These are phyloP conservation scores for Isatis tinctoria DNA, from an alignment of 345 rosid genomes.

Conservation along the genomic window DNA sequence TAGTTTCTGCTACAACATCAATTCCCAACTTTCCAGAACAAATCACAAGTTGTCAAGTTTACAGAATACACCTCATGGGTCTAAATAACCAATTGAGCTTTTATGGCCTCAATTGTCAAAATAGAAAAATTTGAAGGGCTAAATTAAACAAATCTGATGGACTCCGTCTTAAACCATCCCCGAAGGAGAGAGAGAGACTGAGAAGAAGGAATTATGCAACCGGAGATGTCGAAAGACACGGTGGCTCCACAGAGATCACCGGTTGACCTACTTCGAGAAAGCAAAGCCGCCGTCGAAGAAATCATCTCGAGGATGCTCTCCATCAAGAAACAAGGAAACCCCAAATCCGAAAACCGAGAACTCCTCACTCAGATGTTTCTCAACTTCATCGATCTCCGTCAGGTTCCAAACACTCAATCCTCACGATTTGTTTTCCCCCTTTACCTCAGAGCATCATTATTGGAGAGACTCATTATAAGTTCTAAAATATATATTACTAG, in stretches of 20 bases:
- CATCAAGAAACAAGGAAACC: slow-evolving; percentile 44
- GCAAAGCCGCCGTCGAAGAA: slow-evolving; percentile 62
- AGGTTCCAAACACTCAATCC: slow-evolving; percentile 36
- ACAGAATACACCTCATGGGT: background rate
- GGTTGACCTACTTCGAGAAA: slow-evolving; percentile 53
- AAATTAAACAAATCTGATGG: background rate
- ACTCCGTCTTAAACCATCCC: background rate
- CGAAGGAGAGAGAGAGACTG: background rate
- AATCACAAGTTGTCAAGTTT: background rate
- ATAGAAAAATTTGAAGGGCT: background rate
- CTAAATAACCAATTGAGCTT: background rate
- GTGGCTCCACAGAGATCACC: slow-evolving; percentile 42
- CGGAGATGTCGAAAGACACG: slow-evolving; percentile 15
- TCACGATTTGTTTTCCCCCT: background rate
- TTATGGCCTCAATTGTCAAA: background rate
- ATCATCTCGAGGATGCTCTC: slow-evolving; percentile 61
- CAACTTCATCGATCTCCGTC: slow-evolving; percentile 77
- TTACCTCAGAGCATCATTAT: background rate
- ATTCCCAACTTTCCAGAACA: background rate
- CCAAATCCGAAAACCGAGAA: slow-evolving; percentile 68
- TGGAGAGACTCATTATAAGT: no score
- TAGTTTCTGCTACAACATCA: no score
- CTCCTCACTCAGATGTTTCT: slow-evolving; percentile 79
- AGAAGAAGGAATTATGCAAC: slow-evolving; percentile 43
- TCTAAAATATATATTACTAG: no score